Conservation (phyloP, 495 filamentous ascomycete genomes). For the Lophium mytilinum region DNA sequence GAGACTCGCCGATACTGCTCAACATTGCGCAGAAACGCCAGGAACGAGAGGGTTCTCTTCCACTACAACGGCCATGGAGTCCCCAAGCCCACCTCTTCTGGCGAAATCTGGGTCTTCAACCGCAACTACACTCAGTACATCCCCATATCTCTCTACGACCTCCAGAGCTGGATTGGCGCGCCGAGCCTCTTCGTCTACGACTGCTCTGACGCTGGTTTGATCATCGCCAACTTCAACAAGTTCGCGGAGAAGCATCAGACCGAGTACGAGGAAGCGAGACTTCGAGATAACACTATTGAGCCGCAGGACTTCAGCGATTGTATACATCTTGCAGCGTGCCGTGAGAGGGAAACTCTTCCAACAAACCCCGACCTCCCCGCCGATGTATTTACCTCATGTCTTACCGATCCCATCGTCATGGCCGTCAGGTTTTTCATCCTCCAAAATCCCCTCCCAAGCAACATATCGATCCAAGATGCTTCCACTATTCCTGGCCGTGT, state of each 20-base stretch:
- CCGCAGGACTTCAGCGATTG: conserved; percentile 63
- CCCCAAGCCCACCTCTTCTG: conserved; percentile 89
- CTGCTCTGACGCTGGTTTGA: conserved; percentile 90
- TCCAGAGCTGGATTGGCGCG: conserved; percentile 92
- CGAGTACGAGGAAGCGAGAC: conserved; percentile 65
- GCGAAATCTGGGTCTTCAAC: conserved; percentile 99
- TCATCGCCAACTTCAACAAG: conserved; percentile 86
- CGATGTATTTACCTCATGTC: conserved; percentile 91
- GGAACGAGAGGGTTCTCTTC: conserved; percentile 89
- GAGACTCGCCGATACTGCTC: conserved; percentile 94
- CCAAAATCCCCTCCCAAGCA: conserved; percentile 75
- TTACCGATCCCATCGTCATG: conserved; percentile 96
- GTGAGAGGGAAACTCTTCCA: conserved; percentile 79
- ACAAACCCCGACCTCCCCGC: conserved; percentile 95
- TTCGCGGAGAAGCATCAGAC: conserved; percentile 90
- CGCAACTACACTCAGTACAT: conserved; percentile 99
- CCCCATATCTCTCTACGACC: conserved; percentile 88
- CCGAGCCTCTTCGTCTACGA: conserved; percentile 97
- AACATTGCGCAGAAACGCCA: conserved; percentile 79
- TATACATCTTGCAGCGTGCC: conserved; percentile 90
- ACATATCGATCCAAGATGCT: conserved; percentile 69
- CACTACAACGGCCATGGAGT: conserved; percentile 99
- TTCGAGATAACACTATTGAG: conserved; percentile 64
- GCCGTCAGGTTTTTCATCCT: conserved; percentile 89
- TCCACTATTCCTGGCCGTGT: conserved; percentile 74